Evolutionary conservation across 2,329 filamentous ascomycete species (phyloP), one percentile per base, ranked within the genome.

Genomic region (Acarospora socialis): DNA sequence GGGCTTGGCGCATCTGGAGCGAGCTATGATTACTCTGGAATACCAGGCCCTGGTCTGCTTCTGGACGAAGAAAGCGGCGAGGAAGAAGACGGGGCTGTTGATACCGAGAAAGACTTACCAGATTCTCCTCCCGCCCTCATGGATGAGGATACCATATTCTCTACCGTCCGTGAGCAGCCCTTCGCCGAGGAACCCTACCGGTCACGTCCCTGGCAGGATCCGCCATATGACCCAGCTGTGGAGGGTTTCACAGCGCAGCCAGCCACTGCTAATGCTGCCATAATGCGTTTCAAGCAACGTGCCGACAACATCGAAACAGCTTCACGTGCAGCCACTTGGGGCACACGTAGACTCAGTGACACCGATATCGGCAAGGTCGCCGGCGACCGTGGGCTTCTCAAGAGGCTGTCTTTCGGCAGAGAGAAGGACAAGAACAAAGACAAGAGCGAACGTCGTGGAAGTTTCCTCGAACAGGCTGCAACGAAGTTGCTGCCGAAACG

Each of bases 281-380:
- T 71, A 46, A 55, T 60, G 49, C 57, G 60, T 23, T 73, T 63
- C 42, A 48, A 56, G 19, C 52, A 56, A 40, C 57, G 61, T 29
- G 62, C 62, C 3, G 60, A 56, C 26, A 65, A 70, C 32, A 52
- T 66, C 10, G 68, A 72, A 30, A 61, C 60, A 6, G 57, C 61
- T 26, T 72, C 68, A 9, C 58, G 67, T 28, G 57, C 61, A 27
- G 68, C 67, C 12, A 73, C 68, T 7, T 60, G 68, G 47, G 66
- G 66, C 14, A 69, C 66, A 17, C 52, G 54, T 15, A 54, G 60
- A 31, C 49, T 65, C 21, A 59, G 61, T 43, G 64, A 68, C 33
- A 60, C 60, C 10, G 68, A 72, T 36, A 50, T 67, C 31, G 59
- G 60, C 12, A 55, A 46, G 47, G 59, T 53, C 50, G 49, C 66